Percentiles rank a stretch among this genome's conserved stretches.
phyloP scores from a whole-genome alignment of 768 basidiomycete genomes.

The Pholiota conissans region DNA sequence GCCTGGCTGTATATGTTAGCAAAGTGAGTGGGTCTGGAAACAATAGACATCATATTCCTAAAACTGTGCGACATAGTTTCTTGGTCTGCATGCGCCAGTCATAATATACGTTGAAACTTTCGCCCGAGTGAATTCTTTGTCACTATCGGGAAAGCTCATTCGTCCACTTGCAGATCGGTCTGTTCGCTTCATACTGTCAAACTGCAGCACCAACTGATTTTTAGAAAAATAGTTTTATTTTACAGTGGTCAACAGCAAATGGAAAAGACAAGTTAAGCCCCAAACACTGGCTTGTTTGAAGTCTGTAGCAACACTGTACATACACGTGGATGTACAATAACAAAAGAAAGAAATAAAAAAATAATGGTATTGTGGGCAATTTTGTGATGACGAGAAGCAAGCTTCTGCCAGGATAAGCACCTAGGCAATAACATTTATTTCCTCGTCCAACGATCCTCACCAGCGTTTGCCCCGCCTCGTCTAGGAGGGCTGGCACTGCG shows the following conservation, averaged over 20 bases:
- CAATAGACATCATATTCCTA: neutral
- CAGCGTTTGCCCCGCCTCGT: slow-evolving; percentile 54
- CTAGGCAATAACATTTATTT: slow-evolving; percentile 24
- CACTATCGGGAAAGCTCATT: slow-evolving; percentile 82
- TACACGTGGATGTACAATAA: neutral
- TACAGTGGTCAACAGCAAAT: slow-evolving; percentile 79
- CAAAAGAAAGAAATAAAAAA: neutral
- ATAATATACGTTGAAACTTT: slow-evolving; percentile 93
- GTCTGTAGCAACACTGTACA: neutral
- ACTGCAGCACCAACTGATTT: neutral
- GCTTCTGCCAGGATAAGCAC: neutral
- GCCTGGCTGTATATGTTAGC: slow-evolving; percentile 66
- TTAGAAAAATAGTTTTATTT: slow-evolving; percentile 57
- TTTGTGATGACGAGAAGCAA: neutral
- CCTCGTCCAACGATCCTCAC: slow-evolving; percentile 79
- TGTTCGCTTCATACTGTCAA: slow-evolving; percentile 15
- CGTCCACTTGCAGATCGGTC: slow-evolving; percentile 81
- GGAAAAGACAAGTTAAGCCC: slow-evolving; percentile 5
- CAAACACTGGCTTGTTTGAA: slow-evolving; percentile 16
- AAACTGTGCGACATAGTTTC: slow-evolving; percentile 48
- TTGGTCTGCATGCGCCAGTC: slow-evolving; percentile 69
- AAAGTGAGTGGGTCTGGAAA: slow-evolving; percentile 42
- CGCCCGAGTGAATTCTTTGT: slow-evolving; percentile 80
- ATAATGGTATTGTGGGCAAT: neutral
- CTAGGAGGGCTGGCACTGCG: slow-evolving; percentile 75